Evolutionary conservation across 2,329 filamentous ascomycete species (phyloP).

Genomic region (Xylaria sp.): DNA sequence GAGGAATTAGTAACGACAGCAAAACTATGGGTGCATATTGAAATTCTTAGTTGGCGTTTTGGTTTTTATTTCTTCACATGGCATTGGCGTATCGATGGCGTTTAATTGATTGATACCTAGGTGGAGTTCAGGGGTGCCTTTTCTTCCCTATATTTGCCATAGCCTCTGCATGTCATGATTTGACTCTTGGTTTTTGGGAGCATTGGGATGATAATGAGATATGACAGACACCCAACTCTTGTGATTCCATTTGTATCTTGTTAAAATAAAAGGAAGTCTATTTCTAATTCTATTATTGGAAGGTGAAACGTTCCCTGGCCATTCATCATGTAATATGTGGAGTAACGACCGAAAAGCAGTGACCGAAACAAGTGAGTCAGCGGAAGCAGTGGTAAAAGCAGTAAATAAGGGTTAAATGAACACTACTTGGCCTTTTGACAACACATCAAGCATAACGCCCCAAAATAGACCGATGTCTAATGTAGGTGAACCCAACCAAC

Average conservation of each 20-base stretch:
- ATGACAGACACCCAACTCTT: slow-evolving; percentile 30
- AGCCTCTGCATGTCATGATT: slow-evolving; percentile 22
- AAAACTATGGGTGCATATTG: slow-evolving; percentile 16
- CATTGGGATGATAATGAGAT: slow-evolving; percentile 34
- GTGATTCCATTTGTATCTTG: slow-evolving; percentile 27
- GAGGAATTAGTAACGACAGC: not conserved
- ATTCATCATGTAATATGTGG: not conserved
- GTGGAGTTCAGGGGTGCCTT: slow-evolving; percentile 30
- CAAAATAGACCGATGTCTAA: not conserved
- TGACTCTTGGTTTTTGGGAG: slow-evolving; percentile 22
- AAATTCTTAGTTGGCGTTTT: slow-evolving; percentile 2
- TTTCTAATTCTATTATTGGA: slow-evolving; percentile 7
- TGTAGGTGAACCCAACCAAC: not conserved
- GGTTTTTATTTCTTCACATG: slow-evolving; percentile 20
- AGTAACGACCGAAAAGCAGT: not conserved
- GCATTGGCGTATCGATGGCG: slow-evolving; percentile 29
- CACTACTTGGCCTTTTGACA: slow-evolving; percentile 5
- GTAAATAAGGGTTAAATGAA: not conserved
- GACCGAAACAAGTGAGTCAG: not conserved
- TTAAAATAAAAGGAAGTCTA: not conserved
- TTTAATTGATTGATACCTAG: slow-evolving; percentile 41
- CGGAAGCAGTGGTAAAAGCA: not conserved
- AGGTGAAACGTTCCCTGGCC: not conserved
- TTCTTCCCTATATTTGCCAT: slow-evolving; percentile 6
- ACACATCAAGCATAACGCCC: slow-evolving; percentile 1